Conservation (phyloP, 2,329 filamentous ascomycete genomes). For the Neoscytalidium dimidiatum region DNA sequence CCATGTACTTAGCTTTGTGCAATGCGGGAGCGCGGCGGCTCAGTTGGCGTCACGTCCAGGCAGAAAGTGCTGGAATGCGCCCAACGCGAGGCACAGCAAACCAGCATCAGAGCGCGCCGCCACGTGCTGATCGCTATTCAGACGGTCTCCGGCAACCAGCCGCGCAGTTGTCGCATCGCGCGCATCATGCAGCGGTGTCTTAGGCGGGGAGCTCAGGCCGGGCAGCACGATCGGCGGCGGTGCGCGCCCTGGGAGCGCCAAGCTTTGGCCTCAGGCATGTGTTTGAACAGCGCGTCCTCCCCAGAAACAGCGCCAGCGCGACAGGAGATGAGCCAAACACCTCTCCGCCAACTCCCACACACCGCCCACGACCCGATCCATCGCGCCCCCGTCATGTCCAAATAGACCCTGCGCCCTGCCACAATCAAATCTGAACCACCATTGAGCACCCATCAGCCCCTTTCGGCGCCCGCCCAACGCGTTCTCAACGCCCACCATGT, state of each 20-base stretch:
- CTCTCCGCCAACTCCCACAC: constrained; percentile 12
- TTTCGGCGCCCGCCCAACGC: constrained; percentile 4
- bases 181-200: not conserved
- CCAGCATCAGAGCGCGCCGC: not conserved
- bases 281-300: constrained; percentile 19
- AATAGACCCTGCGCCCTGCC: constrained; percentile 10
- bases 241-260: constrained; percentile 6
- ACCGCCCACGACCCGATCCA: not conserved
- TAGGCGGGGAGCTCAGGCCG: not conserved
- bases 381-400: constrained; percentile 15
- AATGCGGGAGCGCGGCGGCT: constrained; percentile 4
- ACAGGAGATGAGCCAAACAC: constrained; percentile 19
- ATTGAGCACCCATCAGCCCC: constrained; percentile 10
- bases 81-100: constrained; percentile 7
- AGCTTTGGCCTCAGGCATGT: constrained; percentile 17
- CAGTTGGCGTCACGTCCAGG: constrained; percentile 8
- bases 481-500: constrained; percentile 17
- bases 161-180: not conserved
- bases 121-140: constrained; percentile 10
- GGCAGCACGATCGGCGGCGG: constrained; percentile 10
- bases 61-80: constrained; percentile 16
- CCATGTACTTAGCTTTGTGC: constrained; percentile 11
- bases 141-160: not conserved
- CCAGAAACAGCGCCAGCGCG: constrained; percentile 15
- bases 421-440: not conserved